A percentile compares a stretch with the other conserved stretches of the same genome.
These are phyloP conservation scores for Lactarius psammicola DNA, from an alignment of 768 basidiomycete species.

Conservation along the genomic window DNA sequence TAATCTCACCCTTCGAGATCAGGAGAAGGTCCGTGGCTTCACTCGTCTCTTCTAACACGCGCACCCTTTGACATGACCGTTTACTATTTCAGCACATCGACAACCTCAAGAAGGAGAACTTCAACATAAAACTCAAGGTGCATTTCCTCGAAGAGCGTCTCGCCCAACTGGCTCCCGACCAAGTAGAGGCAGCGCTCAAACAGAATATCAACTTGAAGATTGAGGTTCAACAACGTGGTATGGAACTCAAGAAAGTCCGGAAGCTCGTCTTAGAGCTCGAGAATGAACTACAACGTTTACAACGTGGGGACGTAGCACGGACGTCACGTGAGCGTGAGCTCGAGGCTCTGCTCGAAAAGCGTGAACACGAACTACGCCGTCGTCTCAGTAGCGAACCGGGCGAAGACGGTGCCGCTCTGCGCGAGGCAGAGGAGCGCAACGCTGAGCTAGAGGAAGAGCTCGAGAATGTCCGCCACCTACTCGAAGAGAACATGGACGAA, in stretches of 20 bases:
- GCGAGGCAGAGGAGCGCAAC: constrained; percentile 59
- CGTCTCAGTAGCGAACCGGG: constrained; percentile 38
- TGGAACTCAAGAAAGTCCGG: constrained; percentile 90
- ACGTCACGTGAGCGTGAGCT: constrained; percentile 66
- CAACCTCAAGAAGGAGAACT: constrained; percentile 94
- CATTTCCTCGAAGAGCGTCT: constrained; percentile 95
- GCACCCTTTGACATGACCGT: neutral
- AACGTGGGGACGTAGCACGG: constrained; percentile 45
- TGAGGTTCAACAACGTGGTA: constrained; percentile 83
- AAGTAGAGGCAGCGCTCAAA: constrained; percentile 87
- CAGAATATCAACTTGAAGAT: constrained; percentile 94
- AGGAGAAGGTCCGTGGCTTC: constrained; percentile 75
- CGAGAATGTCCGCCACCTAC: constrained; percentile 61
- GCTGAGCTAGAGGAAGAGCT: constrained; percentile 71
- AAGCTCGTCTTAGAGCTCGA: constrained; percentile 85
- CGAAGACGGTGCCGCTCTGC: constrained; percentile 50
- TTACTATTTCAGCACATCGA: constrained; percentile 78
- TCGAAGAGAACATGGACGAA: constrained; percentile 84
- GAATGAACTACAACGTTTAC: constrained; percentile 70
- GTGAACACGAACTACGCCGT: constrained; percentile 65
- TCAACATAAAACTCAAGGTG: constrained; percentile 92
- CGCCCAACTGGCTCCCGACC: constrained; percentile 84
- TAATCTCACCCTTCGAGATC: constrained; percentile 83
- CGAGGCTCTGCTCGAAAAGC: constrained; percentile 72
- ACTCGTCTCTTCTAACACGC: neutral